phyloP scores from a whole-genome alignment of 1,139 yeast species.

The Diutina sp. region DNA sequence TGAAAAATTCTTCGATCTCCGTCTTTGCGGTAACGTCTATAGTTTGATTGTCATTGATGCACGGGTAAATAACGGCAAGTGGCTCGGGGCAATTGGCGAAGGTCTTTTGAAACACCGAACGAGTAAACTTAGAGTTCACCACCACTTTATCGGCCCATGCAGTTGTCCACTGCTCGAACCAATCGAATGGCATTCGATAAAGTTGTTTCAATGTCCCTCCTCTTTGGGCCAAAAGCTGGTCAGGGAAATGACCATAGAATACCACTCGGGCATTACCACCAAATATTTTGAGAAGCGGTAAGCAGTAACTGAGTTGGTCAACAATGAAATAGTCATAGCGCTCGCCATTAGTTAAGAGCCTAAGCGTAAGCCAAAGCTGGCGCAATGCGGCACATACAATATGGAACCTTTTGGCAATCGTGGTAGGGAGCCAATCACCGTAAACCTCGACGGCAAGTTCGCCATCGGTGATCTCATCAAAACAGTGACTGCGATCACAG shows the following conservation, averaged over 20 bases:
- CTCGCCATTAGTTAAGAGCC: constrained; percentile 36
- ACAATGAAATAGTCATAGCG: constrained; percentile 63
- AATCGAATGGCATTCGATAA: constrained; percentile 75
- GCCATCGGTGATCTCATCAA: constrained; percentile 66
- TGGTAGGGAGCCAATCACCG: constrained; percentile 78
- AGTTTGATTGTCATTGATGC: constrained; percentile 40
- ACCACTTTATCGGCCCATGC: constrained; percentile 65
- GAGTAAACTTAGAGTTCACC: constrained; percentile 82
- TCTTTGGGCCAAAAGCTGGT: constrained; percentile 59
- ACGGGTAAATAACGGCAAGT: constrained; percentile 82
- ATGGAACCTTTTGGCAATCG: constrained; percentile 50
- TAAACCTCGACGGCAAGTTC: constrained; percentile 50
- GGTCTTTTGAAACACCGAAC: constrained; percentile 49
- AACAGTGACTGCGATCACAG: constrained; percentile 76
- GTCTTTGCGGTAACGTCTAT: constrained; percentile 11
- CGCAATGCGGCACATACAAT: constrained; percentile 77
- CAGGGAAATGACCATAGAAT: constrained; percentile 96
- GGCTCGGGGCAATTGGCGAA: constrained; percentile 30
- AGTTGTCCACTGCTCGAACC: constrained; percentile 71
- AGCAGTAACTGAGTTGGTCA: constrained; percentile 79
- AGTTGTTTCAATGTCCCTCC: constrained; percentile 40
- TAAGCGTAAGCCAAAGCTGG: constrained; percentile 55
- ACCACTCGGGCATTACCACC: constrained; percentile 36
- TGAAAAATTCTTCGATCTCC: constrained; percentile 23
- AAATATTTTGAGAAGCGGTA: constrained; percentile 57